Base-by-base conservation (phyloP, 2,329 filamentous ascomycete genomes). In the Fusarium sp. region DNA sequence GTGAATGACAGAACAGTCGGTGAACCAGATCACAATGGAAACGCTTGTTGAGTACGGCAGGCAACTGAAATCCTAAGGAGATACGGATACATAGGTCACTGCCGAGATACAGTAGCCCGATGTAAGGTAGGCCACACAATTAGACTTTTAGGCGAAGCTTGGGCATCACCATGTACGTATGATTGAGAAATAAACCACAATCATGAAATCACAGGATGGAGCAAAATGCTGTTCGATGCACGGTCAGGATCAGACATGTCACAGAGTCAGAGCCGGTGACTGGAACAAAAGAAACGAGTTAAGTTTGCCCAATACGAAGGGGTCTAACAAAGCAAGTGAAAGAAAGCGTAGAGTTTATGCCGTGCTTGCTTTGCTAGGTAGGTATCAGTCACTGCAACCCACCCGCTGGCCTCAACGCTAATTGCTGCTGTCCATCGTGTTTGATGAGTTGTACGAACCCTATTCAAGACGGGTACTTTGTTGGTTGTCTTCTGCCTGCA, bases 111-210 rank as follows among this genome's bases (percentile, higher is more conserved):
- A 38, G 38, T 30, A 30, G 18, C 18, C 50, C 32, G 32, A 52
- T 42, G 32, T 38, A 38, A 6, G 16, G 14, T 45, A 45, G 8
- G 22, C 40, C 22, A 64, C 30, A 54, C 52, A 59, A 59, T 73
- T 74, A 74, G 58, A 73, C 70, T 75, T 74, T 75, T 65, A 63
- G 62, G 66, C 72, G 70, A 74, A 73, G 61, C 49, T 62, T 47
- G 52, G 29, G 52, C 42, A 34, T n/a, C 40, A 25, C 22, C 24
- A 47, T 27, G 18, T 38, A 18, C n/a, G 34, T 38, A 38, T 11
- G 18, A 45, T 44, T 64, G 55, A 45, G 51, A 42, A 54, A 51
- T 50, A 59, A 51, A 59, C 45, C 49, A 27, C 32, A 32, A 44
- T 44, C 42, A 44, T 44, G 42, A 44, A 44, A 44, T n/a, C 53